phyloP scores from a whole-genome alignment of 164 flowering plant species.

The Vitis amurensis region DNA sequence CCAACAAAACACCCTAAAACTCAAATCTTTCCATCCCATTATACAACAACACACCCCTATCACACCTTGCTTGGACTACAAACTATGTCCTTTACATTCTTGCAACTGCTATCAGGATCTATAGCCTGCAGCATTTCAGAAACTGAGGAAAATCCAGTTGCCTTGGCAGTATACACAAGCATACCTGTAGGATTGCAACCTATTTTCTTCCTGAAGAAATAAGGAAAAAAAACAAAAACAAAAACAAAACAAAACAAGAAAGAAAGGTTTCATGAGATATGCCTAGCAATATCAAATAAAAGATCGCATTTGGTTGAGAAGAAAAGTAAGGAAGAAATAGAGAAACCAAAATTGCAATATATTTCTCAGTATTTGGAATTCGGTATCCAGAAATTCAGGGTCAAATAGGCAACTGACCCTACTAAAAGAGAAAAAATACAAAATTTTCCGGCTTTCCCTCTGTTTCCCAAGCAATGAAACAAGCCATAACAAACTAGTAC shows the following conservation, averaged over 20 bases:
- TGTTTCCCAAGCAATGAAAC: no score
- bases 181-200: conserved; percentile 83
- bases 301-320: background rate
- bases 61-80: conserved; percentile 26
- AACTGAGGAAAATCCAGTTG: conserved; percentile 76
- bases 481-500: no score
- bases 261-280: background rate
- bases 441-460: no score
- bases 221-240: background rate
- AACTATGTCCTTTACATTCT: no score
- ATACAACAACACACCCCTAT: background rate
- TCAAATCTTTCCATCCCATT: background rate
- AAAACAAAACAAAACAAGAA: background rate
- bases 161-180: conserved; percentile 64
- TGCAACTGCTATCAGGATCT: conserved; percentile 23
- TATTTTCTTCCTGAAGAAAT: conserved; percentile 62
- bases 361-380: conserved; percentile 13
- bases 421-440: no score
- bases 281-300: background rate
- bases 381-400: no score
- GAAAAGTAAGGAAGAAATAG: background rate
- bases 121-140: conserved; percentile 55
- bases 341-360: background rate
- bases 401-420: no score
- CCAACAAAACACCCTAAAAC: background rate